These are phyloP conservation scores for Moniliophthora roreri DNA, from an alignment of 1,284 basidiomycete species.

Conservation along the genomic window DNA sequence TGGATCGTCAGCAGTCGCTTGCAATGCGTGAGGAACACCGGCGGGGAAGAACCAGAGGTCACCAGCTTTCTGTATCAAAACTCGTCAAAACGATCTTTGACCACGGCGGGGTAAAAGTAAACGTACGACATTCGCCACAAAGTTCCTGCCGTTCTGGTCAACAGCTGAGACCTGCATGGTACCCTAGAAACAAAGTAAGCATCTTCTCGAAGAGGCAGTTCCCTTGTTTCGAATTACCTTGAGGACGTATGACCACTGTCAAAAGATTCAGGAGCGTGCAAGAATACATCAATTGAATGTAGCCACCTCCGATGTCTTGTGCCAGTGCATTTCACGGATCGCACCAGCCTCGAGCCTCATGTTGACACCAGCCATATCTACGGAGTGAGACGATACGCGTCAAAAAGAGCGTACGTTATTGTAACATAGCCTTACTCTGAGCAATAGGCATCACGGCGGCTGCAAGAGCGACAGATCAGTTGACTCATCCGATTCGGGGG, in stretches of 20 bases:
- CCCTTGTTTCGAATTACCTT: too few species aligned
- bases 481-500: background rate
- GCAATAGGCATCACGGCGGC: constrained; percentile 63
- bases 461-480: constrained; percentile 20
- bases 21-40: constrained; percentile 65
- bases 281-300: background rate
- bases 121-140: constrained; percentile 52
- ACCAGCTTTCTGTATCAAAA: constrained; percentile 32
- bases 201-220: background rate
- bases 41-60: constrained; percentile 70
- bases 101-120: background rate
- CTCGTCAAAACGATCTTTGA: background rate
- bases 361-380: constrained; percentile 65
- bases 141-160: constrained; percentile 61
- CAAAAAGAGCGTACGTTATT: background rate
- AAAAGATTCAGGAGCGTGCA: constrained; percentile 6
- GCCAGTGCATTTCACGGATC: constrained; percentile 74
- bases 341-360: constrained; percentile 69
- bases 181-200: constrained; percentile 39
- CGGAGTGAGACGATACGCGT: background rate
- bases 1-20: constrained; percentile 54
- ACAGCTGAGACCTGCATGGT: constrained; percentile 61
- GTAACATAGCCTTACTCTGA: constrained; percentile 36
- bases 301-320: constrained; percentile 61
- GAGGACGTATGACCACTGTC: constrained; percentile 68